Base-by-base conservation (phyloP, 805 yeast genomes). In the Saccharomycopsis malanga region DNA sequence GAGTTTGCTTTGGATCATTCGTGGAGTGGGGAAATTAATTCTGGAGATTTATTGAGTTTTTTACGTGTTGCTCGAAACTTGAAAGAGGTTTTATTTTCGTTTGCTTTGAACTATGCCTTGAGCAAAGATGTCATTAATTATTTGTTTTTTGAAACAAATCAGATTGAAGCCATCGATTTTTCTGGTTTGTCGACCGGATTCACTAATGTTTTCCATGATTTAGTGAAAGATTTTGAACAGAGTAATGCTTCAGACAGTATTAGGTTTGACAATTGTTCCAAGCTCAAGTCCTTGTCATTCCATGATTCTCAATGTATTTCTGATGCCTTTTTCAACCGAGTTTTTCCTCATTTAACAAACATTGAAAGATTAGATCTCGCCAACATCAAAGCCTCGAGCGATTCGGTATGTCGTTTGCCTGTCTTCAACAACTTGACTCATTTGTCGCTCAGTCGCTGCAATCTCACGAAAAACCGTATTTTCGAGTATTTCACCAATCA, bases 401-500 rank as follows among this genome's bases (percentile, higher is more conserved):
- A 38, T 25, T 25, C 44, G 3, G 21, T 43, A 7, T n/a, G 12
- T 27, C 15, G 45, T 21, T 35, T 43, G 6, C 51, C 51, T 12
- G 18, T 34, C 4, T 48, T 48, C 15, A 14, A 21, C 17, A 44
- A 43, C 2, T 34, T 48, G 36, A 43, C 44, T 20, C 51, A 48
- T 21, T 35, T 48, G 23, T 48, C 51, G 6, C 30, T 48, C 10
- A 47, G 47, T 9, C 14, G 43, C 15, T 48, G 44, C 25, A 48
- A 44, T n/a, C 39, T 48, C 3, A 38, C 27, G 23, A 48, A 48
- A 10, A n/a, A 25, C 27, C 29, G 35, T 6, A 39, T 48, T 12
- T 48, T 48, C 34, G 46, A 48, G 7, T 48, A 35, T 22, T 48
- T 48, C 34, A 39, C 34, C 20, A 48, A 42, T 22, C 51, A 48